Evolutionary conservation across 2,329 filamentous ascomycete species (phyloP).

Genomic region (Epichloe gansuensis): DNA sequence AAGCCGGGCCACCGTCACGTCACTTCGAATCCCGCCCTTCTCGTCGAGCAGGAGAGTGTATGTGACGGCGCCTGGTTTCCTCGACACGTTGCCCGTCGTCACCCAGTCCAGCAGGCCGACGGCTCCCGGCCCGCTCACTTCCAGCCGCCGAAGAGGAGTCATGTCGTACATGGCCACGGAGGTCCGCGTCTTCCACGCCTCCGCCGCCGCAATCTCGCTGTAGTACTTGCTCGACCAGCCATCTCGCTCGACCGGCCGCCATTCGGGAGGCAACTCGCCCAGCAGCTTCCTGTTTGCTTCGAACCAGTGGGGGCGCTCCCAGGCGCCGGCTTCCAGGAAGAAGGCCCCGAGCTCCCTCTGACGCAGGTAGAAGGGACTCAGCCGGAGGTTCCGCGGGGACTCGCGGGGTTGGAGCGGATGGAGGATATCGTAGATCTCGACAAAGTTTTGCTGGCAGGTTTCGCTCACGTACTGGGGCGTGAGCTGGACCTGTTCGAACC

Average conservation of each 20-base stretch:
- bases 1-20: slow-evolving; percentile 43
- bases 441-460: slow-evolving; percentile 48
- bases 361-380: slow-evolving; percentile 44
- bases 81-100: slow-evolving; percentile 36
- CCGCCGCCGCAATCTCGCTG: slow-evolving; percentile 45
- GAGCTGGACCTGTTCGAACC: slow-evolving; percentile 50
- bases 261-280: slow-evolving; percentile 36
- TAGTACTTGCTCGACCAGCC: slow-evolving; percentile 45
- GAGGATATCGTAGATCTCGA: slow-evolving; percentile 53
- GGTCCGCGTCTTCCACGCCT: slow-evolving; percentile 54
- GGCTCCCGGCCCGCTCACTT: slow-evolving; percentile 45
- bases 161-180: slow-evolving; percentile 51
- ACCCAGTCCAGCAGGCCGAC: slow-evolving; percentile 41
- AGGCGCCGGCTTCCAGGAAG: slow-evolving; percentile 47
- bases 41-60: slow-evolving; percentile 45
- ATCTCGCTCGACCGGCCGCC: slow-evolving; percentile 44
- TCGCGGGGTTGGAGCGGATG: slow-evolving; percentile 46
- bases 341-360: slow-evolving; percentile 43
- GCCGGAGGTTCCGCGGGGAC: slow-evolving; percentile 45
- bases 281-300: slow-evolving; percentile 42
- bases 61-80: slow-evolving; percentile 35
- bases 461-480: slow-evolving; percentile 42
- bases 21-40: slow-evolving; percentile 41
- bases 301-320: slow-evolving; percentile 54
- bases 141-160: slow-evolving; percentile 45